phyloP scores from a whole-genome alignment of 306 rosid species.

The Cucumis melo region DNA sequence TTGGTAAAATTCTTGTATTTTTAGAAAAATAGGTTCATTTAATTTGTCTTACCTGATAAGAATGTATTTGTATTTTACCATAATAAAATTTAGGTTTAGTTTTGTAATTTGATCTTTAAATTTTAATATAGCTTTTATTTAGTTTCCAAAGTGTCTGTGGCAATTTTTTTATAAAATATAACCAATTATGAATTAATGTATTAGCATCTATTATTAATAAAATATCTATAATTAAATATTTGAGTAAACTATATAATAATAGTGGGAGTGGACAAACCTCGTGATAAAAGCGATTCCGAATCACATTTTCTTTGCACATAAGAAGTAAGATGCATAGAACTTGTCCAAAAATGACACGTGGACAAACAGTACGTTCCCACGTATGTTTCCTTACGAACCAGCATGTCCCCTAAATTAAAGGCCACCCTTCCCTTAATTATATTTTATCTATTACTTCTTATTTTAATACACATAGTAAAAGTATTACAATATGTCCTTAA shows the following conservation, averaged over 20 bases:
- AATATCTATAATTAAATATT: no score
- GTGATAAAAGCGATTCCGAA: neutral
- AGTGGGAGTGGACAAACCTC: neutral
- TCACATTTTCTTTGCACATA: neutral
- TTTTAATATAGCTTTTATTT: no score
- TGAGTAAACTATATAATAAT: neutral
- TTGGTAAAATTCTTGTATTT: no score
- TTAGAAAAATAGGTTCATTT: no score
- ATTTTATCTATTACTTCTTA: neutral
- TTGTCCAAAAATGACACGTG: neutral
- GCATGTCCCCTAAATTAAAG: slow-evolving; percentile 8
- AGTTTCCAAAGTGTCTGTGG: no score
- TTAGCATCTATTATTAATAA: no score
- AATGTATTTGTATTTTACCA: no score
- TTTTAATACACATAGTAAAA: neutral
- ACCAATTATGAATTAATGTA: no score
- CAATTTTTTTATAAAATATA: no score
- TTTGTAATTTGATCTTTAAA: no score
- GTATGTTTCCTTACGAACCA: neutral
- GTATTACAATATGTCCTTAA: neutral
- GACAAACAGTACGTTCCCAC: neutral
- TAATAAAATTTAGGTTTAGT: no score
- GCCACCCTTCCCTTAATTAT: neutral
- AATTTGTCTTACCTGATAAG: no score
- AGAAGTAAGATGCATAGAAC: neutral